Evolutionary conservation across 208 protist species (phyloP), one percentile per base, ranked within the genome.

Genomic region (Leishmania major): DNA sequence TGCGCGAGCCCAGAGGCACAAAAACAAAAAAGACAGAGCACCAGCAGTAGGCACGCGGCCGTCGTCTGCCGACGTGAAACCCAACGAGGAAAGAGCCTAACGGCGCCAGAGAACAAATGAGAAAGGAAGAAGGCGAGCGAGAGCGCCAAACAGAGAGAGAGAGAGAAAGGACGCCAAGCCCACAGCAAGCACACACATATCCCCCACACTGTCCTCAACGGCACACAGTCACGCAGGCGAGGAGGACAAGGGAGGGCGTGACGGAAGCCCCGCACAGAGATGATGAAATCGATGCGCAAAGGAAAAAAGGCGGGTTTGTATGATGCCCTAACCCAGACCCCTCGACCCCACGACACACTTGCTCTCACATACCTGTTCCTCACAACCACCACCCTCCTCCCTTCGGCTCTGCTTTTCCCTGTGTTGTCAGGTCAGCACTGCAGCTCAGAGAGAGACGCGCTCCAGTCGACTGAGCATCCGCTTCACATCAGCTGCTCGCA

Each of bases 401-500:
- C 45, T 13, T 53, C 45, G n/a, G 22, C 28, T 55, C 43, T 37
- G 2, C 4, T 37, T 47, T 72, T 25, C 66, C 35, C 37, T 45
- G 45, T 37, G 22, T 31, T 53, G 45, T 19, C 70, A 55, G 10
- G 28, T 11, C 49, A 55, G n/a, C 22, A 37, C 45, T 15, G 45
- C 11, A 60, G 51, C 47, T 49, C 55, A 70, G 55, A 79, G 37
- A 10, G 78, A 43, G 11, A 82, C 19, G 35, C 67, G 57, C 13
- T 85, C 47, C 28, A 93, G 85, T 35, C 80, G 86, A 25, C 40
- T 37, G 5, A 93, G 78, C 72, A 93, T 87, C 15, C 79, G 84
- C 64, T 81, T 75, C 60, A 93, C 82, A 45, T 90, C 90, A 3
- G 55, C 47, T 2, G 77, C 82, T 0, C 60, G 55, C 6, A 85